Conservation (phyloP, 192 early-diverging fungal genomes). For the Umbelopsis vinacea region DNA sequence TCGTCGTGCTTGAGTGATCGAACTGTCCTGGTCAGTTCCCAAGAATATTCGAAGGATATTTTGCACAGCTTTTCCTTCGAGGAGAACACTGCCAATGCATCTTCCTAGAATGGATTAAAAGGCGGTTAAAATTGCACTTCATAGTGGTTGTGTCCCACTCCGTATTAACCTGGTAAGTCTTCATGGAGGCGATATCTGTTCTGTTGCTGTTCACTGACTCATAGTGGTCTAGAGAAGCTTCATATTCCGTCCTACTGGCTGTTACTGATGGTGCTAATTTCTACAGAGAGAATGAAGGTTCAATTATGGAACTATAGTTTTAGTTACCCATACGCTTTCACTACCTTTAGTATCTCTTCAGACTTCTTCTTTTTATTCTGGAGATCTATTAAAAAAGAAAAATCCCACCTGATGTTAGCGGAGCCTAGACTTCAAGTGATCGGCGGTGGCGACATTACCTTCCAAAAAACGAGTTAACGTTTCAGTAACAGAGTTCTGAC, state of each 20-base stretch:
- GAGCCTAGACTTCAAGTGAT: background rate
- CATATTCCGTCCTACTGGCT: background rate
- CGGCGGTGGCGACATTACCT: background rate
- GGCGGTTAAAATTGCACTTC: background rate
- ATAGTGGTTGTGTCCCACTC: background rate
- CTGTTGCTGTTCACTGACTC: background rate
- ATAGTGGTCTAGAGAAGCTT: background rate
- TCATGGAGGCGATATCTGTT: conserved; percentile 2
- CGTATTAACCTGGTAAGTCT: background rate
- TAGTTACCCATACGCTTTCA: background rate
- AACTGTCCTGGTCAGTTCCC: background rate
- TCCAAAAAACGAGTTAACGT: background rate
- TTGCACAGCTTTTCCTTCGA: conserved; percentile 14
- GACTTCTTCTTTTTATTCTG: conserved; percentile 9
- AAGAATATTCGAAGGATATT: conserved; percentile 1
- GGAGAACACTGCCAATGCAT: conserved; percentile 2
- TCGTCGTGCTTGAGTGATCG: background rate
- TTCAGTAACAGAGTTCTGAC: background rate
- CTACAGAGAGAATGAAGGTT: background rate
- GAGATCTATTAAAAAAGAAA: background rate
- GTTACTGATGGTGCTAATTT: background rate
- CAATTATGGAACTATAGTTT: background rate
- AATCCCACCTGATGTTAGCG: background rate
- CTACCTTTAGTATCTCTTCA: background rate
- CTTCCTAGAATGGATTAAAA: background rate